Conservation (phyloP, 139 green algal genomes). For the Chlorella sp. region DNA sequence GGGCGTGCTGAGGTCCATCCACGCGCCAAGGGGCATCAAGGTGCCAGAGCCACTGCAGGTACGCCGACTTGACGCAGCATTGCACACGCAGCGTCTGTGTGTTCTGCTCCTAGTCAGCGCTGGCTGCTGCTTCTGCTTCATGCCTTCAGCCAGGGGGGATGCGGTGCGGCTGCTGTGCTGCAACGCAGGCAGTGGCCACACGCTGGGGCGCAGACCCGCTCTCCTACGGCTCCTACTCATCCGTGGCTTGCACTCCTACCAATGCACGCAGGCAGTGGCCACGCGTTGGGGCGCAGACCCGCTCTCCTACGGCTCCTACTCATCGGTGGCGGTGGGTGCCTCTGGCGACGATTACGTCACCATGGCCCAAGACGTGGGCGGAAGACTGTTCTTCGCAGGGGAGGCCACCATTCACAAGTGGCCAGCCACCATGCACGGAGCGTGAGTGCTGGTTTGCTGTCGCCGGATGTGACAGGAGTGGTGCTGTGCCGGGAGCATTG, state of each 20-base stretch:
- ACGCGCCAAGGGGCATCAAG: constrained; percentile 47
- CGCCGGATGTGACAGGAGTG: not conserved
- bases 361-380: constrained; percentile 59
- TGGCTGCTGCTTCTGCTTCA: too few relatives aligned
- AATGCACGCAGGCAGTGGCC: constrained; percentile 48
- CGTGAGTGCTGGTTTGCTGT: constrained; percentile 35
- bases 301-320: constrained; percentile 81
- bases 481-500: not conserved
- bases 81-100: too few relatives aligned
- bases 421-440: constrained; percentile 97
- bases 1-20: constrained; percentile 69
- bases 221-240: constrained; percentile 81
- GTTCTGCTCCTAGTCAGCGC: too few relatives aligned
- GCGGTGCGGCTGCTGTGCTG: too few relatives aligned
- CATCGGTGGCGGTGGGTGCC: constrained; percentile 66
- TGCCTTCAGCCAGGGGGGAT: too few relatives aligned
- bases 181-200: constrained; percentile 65
- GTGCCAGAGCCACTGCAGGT: constrained; percentile 64
- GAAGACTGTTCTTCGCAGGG: constrained; percentile 80
- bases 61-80: too few relatives aligned
- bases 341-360: constrained; percentile 81
- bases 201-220: constrained; percentile 80
- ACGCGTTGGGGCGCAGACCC: constrained; percentile 85
- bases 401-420: constrained; percentile 85
- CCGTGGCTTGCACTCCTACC: too few relatives aligned